Evolutionary conservation across 1,284 basidiomycete genomes (phyloP), one percentile per base, ranked within the genome.

Genomic region (Porodaedalea pini): DNA sequence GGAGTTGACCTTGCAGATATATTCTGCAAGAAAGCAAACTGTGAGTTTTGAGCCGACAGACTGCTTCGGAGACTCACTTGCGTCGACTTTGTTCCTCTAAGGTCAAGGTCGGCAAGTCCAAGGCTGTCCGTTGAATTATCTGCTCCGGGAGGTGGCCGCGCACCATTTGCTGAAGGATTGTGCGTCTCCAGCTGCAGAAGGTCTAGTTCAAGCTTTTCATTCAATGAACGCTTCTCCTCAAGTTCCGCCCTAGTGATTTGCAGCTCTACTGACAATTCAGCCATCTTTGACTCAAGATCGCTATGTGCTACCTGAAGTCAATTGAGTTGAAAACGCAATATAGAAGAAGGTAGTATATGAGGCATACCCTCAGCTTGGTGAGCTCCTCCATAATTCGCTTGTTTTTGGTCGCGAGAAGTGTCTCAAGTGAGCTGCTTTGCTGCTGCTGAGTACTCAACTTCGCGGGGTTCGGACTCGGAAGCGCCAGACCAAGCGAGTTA

Each of bases 381-480:
- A 98, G 74, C 67, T 98, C 94, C 65, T 98, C 94, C 44, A 94
- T 80, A n/a, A 99, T 82, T 48, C 90, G 85, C 67, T 92, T 92
- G 73, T 98, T 99, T 78, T 98, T 98, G 50, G 83, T 86, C 2
- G 95, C 91, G 27, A 99, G 81, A 1, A 98, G 82, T 25, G 85
- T 84, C 71, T 99, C 96, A 0, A 99, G 81, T 0, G 94, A 92
- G 69, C 88, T 89, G 21, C 83, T 89, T 36, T 83, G 82, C 58
- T 87, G 82, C 27, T 70, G 70, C 31, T 57, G 54, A 19, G 73
- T 76, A 65, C 89, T 92, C 34, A 86, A 83, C 67, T 92, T 92
- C 56, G 85, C 83, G 10, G 91, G 87, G 65, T 94, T 94, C 0
- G 94, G 93, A 69, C 93, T 85, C 0, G 93, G 94, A 44, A 96